These are phyloP conservation scores for Fermentozyma sake DNA, from an alignment of 1,139 yeast genomes.

Conservation along the genomic window DNA sequence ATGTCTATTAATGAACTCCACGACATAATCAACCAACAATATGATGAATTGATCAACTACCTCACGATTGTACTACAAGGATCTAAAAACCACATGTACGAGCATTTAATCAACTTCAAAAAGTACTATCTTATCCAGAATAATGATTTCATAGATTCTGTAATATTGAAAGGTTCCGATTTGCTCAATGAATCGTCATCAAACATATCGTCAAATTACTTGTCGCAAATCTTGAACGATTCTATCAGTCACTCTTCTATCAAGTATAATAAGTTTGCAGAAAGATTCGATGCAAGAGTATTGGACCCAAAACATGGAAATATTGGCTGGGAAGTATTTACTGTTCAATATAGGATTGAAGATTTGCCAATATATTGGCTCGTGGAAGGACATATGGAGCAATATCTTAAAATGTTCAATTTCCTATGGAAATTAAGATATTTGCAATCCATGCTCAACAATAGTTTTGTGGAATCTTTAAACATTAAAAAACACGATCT, in stretches of 20 bases:
- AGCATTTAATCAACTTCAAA: constrained; percentile 61
- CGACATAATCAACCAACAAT: constrained; percentile 44
- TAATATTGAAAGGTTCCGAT: constrained; percentile 54
- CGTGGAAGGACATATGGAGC: constrained; percentile 35
- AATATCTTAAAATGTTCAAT: constrained; percentile 78
- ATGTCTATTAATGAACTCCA: constrained; percentile 26
- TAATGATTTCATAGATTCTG: constrained; percentile 71
- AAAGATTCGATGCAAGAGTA: constrained; percentile 74
- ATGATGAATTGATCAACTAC: constrained; percentile 52
- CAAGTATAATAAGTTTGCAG: constrained; percentile 30
- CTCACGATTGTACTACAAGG: constrained; percentile 49
- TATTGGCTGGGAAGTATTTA: constrained; percentile 88
- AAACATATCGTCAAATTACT: constrained; percentile 58
- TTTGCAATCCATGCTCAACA: constrained; percentile 47
- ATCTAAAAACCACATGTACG: constrained; percentile 40
- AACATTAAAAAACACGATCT: constrained; percentile 34
- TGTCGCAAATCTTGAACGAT: constrained; percentile 62
- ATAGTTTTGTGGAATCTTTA: constrained; percentile 32
- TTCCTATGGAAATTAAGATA: constrained; percentile 79
- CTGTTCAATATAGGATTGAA: constrained; percentile 69
- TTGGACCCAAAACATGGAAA: constrained; percentile 62
- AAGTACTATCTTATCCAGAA: constrained; percentile 66
- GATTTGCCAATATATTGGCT: constrained; percentile 48
- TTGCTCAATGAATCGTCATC: constrained; percentile 60
- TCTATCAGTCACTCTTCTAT: constrained; percentile 66